These are phyloP conservation scores for Stropharia rugosoannulata DNA, from an alignment of 768 basidiomycete species.

Conservation along the genomic window DNA sequence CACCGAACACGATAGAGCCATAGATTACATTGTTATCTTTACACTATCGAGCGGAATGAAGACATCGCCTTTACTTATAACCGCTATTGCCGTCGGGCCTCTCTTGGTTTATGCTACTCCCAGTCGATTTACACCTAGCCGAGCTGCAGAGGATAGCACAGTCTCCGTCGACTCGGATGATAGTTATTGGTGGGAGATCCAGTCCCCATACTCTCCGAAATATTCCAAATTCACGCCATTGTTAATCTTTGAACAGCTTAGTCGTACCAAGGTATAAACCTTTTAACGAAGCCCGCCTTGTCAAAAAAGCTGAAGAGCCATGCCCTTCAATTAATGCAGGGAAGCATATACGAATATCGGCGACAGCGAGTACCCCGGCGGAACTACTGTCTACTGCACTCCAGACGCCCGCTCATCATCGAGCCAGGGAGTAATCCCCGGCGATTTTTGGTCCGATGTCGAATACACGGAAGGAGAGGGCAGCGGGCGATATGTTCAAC, in stretches of 20 bases:
- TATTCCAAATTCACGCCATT: neutral
- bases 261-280: conserved; percentile 41
- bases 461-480: conserved; percentile 43
- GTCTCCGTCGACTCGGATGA: conserved; percentile 44
- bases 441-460: conserved; percentile 51
- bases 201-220: neutral
- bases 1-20: too few relatives aligned
- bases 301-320: conserved; percentile 9
- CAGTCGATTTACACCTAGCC: conserved; percentile 6
- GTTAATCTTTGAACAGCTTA: conserved; percentile 29
- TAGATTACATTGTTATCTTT: too few relatives aligned
- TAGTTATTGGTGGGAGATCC: conserved; percentile 41
- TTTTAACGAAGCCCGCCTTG: neutral
- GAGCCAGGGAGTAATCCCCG: conserved; percentile 44
- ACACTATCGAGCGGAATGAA: neutral
- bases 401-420: conserved; percentile 36
- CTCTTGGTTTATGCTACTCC: conserved; percentile 4
- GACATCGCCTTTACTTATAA: neutral
- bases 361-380: conserved; percentile 54
- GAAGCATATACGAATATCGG: conserved; percentile 52
- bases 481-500: conserved; percentile 41
- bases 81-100: neutral
- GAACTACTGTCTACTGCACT: conserved; percentile 56
- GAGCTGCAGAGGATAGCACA: conserved; percentile 37
- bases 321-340: conserved; percentile 19